Evolutionary conservation across 2,329 filamentous ascomycete genomes (phyloP).

Genomic region (Pestalotiopsis sp.): DNA sequence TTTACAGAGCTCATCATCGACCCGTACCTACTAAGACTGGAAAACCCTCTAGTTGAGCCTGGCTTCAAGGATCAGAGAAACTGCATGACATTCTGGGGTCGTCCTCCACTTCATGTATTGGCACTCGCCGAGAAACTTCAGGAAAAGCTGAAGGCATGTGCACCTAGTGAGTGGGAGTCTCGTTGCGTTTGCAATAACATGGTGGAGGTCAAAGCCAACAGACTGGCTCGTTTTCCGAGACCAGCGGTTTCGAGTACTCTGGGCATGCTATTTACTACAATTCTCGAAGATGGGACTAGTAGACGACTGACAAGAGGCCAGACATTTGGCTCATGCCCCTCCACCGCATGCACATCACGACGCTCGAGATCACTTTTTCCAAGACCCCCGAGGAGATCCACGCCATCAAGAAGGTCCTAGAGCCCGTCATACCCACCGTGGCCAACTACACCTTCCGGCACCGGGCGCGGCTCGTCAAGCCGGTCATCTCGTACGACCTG

Average conservation of each 20-base stretch:
- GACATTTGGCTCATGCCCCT: conserved; percentile 86
- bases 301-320: conserved; percentile 33
- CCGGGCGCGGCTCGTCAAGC: conserved; percentile 77
- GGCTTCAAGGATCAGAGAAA: conserved; percentile 76
- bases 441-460: conserved; percentile 68
- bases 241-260: too few relatives aligned
- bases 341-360: conserved; percentile 80
- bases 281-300: too few relatives aligned
- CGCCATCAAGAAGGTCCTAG: conserved; percentile 59
- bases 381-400: conserved; percentile 71
- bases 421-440: conserved; percentile 59
- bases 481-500: conserved; percentile 80
- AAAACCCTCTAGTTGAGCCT: conserved; percentile 64
- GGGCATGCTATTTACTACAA: too few relatives aligned
- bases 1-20: conserved; percentile 78
- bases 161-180: conserved; percentile 63
- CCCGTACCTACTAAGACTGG: conserved; percentile 71
- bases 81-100: conserved; percentile 86
- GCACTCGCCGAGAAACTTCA: conserved; percentile 72
- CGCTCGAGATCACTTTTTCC: conserved; percentile 82
- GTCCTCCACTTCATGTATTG: conserved; percentile 74
- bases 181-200: background rate
- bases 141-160: conserved; percentile 60
- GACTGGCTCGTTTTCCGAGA: too few relatives aligned
- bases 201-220: too few relatives aligned